Evolutionary conservation across 176 grass and related monocot genomes (phyloP).

Genomic region (Aegilops tauschii): DNA sequence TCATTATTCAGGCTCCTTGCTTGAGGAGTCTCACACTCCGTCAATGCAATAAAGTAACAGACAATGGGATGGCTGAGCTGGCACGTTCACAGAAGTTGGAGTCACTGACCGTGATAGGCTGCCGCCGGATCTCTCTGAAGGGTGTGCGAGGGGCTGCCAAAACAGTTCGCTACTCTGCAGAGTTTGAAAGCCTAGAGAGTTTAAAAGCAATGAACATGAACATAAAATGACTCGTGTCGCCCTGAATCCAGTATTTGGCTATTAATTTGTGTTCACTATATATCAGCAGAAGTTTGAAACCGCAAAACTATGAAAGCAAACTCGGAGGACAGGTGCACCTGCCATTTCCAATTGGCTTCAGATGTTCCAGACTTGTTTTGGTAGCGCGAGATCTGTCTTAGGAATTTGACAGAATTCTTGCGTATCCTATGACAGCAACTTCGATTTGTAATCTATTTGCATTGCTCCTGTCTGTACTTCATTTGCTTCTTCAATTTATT

Average conservation of each 20-base stretch:
- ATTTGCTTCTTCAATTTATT: not conserved
- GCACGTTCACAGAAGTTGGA: slow-evolving; percentile 36
- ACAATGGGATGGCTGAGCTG: not conserved
- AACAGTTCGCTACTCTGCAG: slow-evolving; percentile 14
- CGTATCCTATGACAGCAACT: not conserved
- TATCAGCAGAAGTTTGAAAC: not conserved
- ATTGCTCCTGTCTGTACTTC: not conserved
- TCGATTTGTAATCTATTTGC: not conserved
- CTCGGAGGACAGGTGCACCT: not conserved
- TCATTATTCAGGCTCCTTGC: no score
- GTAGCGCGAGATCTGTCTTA: not conserved
- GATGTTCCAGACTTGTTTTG: not conserved
- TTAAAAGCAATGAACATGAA: slow-evolving; percentile 8
- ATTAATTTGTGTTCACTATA: not conserved
- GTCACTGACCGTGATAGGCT: slow-evolving; percentile 39
- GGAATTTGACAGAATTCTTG: not conserved
- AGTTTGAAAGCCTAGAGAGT: not conserved
- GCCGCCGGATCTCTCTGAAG: slow-evolving; percentile 38
- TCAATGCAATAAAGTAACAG: no score
- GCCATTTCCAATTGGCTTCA: not conserved
- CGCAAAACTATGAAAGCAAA: not conserved
- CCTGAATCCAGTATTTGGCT: not conserved
- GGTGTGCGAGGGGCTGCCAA: slow-evolving; percentile 45
- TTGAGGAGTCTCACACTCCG: no score
- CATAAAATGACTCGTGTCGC: no score